phyloP scores from a whole-genome alignment of 768 basidiomycete species.

The Lactarius vividus region DNA sequence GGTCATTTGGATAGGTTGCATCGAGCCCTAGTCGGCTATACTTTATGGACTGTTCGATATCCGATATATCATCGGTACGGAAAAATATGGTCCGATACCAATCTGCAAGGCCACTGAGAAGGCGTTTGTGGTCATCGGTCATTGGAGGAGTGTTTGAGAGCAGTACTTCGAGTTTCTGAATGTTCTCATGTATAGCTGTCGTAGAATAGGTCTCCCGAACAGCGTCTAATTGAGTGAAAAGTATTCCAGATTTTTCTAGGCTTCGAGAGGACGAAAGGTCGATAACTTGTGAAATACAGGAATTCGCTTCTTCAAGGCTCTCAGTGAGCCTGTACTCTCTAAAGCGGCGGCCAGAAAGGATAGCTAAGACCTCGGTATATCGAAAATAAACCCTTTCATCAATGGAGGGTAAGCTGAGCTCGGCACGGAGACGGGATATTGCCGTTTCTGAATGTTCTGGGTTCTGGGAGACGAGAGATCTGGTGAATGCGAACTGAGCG shows the following conservation, averaged over 20 bases:
- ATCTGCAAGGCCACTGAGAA: background rate
- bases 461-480: background rate
- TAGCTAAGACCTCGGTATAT: background rate
- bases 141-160: background rate
- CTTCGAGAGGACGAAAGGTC: background rate
- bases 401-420: background rate
- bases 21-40: background rate
- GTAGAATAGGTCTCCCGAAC: background rate
- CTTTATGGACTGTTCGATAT: background rate
- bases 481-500: background rate
- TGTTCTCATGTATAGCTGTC: background rate
- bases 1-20: background rate
- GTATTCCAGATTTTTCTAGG: background rate
- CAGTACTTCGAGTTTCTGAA: background rate
- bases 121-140: background rate
- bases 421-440: background rate
- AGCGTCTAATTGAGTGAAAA: background rate
- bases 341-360: conserved; percentile 3
- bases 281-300: background rate
- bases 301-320: background rate
- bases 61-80: background rate
- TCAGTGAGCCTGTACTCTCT: background rate
- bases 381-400: background rate
- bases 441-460: conserved; percentile 5
- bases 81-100: conserved; percentile 7